Evolutionary conservation across 2,329 filamentous ascomycete genomes (phyloP).

Genomic region (Exophiala sp.): DNA sequence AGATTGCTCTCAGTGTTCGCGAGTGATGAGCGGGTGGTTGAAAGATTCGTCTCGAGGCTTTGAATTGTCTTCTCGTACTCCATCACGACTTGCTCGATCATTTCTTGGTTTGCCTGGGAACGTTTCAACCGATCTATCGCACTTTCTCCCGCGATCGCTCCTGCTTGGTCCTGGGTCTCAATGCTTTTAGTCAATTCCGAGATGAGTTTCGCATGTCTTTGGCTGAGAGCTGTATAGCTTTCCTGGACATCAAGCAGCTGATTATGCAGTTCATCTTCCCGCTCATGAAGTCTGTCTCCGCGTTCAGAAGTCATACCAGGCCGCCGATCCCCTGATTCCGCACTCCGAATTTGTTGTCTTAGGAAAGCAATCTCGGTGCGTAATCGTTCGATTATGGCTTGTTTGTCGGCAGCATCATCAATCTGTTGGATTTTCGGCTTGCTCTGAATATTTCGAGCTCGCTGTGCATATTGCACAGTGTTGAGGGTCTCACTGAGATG

Average conservation of each 20-base stretch:
- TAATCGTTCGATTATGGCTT: slow-evolving; percentile 85
- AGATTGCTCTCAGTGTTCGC: slow-evolving; percentile 81
- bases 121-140: slow-evolving; percentile 86
- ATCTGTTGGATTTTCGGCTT: slow-evolving; percentile 94
- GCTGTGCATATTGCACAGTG: slow-evolving; percentile 94
- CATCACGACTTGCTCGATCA: slow-evolving; percentile 90
- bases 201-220: slow-evolving; percentile 92
- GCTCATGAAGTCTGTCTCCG: slow-evolving; percentile 73
- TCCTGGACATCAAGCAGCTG: slow-evolving; percentile 90
- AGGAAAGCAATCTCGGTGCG: slow-evolving; percentile 92
- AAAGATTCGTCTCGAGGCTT: slow-evolving; percentile 83
- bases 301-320: slow-evolving; percentile 63
- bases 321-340: slow-evolving; percentile 63
- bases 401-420: slow-evolving; percentile 85
- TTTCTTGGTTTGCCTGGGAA: slow-evolving; percentile 92
- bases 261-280: slow-evolving; percentile 87
- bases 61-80: slow-evolving; percentile 99
- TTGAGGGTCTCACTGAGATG: slow-evolving; percentile 97
- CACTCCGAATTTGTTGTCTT: slow-evolving; percentile 84
- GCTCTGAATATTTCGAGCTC: slow-evolving; percentile 92
- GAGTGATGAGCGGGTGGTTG: slow-evolving; percentile 78
- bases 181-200: slow-evolving; percentile 85
- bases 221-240: slow-evolving; percentile 85
- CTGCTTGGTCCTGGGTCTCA: slow-evolving; percentile 53
- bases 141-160: slow-evolving; percentile 67